Evolutionary conservation across 768 basidiomycete species (phyloP), one percentile per base, ranked within the genome.

Genomic region (Suillus subalutaceus): DNA sequence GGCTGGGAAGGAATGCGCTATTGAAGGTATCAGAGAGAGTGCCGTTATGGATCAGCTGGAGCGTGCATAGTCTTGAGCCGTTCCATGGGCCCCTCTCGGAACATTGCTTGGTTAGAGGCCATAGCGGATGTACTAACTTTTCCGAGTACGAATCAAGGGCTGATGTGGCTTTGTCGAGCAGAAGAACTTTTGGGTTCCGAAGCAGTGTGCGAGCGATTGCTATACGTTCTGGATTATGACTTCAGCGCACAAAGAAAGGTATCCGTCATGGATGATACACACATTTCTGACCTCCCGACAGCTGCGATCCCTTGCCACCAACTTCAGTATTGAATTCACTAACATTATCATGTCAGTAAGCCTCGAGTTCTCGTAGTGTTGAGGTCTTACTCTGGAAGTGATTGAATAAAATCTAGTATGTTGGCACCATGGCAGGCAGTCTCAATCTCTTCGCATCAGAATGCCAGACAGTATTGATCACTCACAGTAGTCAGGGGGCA

Each of bases 111-210:
- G n/a, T n/a, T n/a, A n/a, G n/a, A n/a, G n/a, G n/a, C n/a, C n/a
- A n/a, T n/a, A n/a, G n/a, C n/a, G n/a, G n/a, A n/a, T 99, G 97
- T 8, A 99, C 97, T 57, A 99, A 90, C 77, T 93, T 93, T 79
- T 97, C 96, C 23, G 92, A 94, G 72, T 89, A 90, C 9, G 92
- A 93, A 75, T 96, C 96, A 43, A 97, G 85, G 1, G 95, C 94
- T 53, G 93, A 94, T 0, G 94, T 96, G 7, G 94, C 94, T 79
- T 96, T 94, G 75, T 96, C 94, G 66, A 96, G 79, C 20, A 96
- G 81, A 62, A 97, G 81, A 57, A 97, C 93, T 72, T 91, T 92
- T 32, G 96, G 96, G 72, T 96, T 94, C 16, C 93, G 87, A 35
- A 97, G 82, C 23, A 97, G 83, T 6, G 96, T 95, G 65, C 95